phyloP scores from a whole-genome alignment of 1,284 basidiomycete species.

The Naganishia albida region DNA sequence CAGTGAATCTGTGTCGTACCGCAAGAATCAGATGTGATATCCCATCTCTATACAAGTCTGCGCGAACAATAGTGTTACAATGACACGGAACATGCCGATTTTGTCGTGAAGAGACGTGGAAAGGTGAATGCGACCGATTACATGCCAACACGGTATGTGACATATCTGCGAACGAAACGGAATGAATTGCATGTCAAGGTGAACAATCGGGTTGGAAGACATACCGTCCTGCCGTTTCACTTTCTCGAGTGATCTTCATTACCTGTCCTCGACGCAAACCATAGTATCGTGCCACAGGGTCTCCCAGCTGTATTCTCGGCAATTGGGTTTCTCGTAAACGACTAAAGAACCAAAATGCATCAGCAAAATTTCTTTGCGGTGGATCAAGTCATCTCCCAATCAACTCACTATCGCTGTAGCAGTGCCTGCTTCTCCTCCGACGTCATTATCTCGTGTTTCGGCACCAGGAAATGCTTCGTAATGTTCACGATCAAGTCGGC shows the following conservation, averaged over 20 bases:
- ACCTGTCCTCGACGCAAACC: conserved; percentile 93
- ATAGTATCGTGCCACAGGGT: conserved; percentile 97
- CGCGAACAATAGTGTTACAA: conserved; percentile 16
- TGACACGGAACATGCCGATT: neutral
- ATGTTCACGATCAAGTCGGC: conserved; percentile 97
- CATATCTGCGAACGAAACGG: conserved; percentile 41
- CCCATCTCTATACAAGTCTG: conserved; percentile 22
- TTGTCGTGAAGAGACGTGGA: neutral
- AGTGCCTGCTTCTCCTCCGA: conserved; percentile 83
- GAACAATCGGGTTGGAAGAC: conserved; percentile 26
- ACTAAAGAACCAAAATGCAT: conserved; percentile 57
- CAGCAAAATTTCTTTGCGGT: too few relatives aligned
- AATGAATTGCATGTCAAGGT: neutral
- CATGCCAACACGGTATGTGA: conserved; percentile 55
- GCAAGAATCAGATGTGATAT: neutral
- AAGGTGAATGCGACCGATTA: conserved; percentile 30
- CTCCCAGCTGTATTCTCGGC: conserved; percentile 91
- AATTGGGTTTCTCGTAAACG: conserved; percentile 97
- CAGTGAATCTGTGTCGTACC: neutral
- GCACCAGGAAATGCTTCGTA: conserved; percentile 91
- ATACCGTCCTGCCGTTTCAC: conserved; percentile 91
- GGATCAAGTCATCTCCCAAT: neutral
- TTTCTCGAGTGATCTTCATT: conserved; percentile 95
- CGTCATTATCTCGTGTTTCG: conserved; percentile 85
- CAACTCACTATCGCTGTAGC: conserved; percentile 85